A percentile compares a stretch with the other conserved stretches of the same genome.
These are phyloP conservation scores for Massarina eburnea DNA, from an alignment of 2,329 filamentous ascomycete species.

Conservation along the genomic window DNA sequence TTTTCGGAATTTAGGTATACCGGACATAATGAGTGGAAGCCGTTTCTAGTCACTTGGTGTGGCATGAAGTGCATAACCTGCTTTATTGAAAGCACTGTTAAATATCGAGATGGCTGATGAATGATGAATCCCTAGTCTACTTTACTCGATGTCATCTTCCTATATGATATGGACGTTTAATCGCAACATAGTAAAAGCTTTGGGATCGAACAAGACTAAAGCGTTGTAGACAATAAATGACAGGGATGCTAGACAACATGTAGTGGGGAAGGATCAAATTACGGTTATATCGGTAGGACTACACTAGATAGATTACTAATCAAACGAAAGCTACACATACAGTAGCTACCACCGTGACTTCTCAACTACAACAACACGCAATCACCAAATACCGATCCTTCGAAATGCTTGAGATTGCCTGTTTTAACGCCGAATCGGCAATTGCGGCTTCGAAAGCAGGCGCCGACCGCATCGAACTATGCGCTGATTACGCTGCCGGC, in stretches of 20 bases:
- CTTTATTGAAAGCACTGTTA: not conserved
- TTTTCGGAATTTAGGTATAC: conserved; percentile 6
- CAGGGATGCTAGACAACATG: too few relatives aligned
- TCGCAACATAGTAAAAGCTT: conserved; percentile 2
- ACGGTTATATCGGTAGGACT: too few relatives aligned
- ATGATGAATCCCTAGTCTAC: not conserved
- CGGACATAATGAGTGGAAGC: conserved; percentile 8
- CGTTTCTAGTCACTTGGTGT: conserved; percentile 4
- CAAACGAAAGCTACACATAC: too few relatives aligned
- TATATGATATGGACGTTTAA: conserved; percentile 7
- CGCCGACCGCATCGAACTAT: conserved; percentile 57
- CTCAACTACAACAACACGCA: too few relatives aligned
- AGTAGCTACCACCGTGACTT: too few relatives aligned
- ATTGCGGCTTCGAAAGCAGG: conserved; percentile 45
- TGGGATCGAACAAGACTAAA: not conserved
- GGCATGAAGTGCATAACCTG: conserved; percentile 6
- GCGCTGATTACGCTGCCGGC: conserved; percentile 43
- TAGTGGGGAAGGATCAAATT: too few relatives aligned
- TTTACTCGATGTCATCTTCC: conserved; percentile 1
- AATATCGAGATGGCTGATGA: not conserved
- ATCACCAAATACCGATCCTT: not conserved
- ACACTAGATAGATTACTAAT: too few relatives aligned
- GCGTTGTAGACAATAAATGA: too few relatives aligned
- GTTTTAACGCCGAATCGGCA: conserved; percentile 50
- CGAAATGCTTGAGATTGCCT: conserved; percentile 52